Conservation (phyloP, 495 filamentous ascomycete species). For the Cudoniella acicularis region DNA sequence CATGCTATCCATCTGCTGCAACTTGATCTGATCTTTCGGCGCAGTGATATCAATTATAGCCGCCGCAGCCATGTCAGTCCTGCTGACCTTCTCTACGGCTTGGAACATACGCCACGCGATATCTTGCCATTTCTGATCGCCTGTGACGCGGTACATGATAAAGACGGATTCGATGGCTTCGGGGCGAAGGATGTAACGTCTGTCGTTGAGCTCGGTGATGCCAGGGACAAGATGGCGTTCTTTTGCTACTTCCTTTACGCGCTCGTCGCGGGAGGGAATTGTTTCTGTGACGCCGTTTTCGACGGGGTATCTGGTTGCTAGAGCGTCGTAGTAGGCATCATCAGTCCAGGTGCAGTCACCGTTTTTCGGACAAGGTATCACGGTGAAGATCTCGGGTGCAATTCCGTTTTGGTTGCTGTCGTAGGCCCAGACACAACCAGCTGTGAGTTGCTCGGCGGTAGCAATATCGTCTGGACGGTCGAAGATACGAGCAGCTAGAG, state of each 20-base stretch:
- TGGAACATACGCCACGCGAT: slow-evolving; percentile 61
- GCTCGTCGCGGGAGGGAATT: neutral
- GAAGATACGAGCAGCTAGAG: slow-evolving; percentile 73
- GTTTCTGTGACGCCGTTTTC: neutral
- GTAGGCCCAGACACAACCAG: slow-evolving; percentile 88
- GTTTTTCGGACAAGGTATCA: slow-evolving; percentile 24
- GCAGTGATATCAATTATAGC: slow-evolving; percentile 47
- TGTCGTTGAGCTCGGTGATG: slow-evolving; percentile 54
- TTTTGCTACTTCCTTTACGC: slow-evolving; percentile 34
- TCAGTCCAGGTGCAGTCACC: slow-evolving; percentile 21
- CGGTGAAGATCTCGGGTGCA: slow-evolving; percentile 67
- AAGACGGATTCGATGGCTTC: slow-evolving; percentile 65
- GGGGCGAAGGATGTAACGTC: slow-evolving; percentile 63
- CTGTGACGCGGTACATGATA: slow-evolving; percentile 58
- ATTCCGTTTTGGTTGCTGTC: slow-evolving; percentile 62
- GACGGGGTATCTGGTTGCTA: neutral
- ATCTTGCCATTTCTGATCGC: slow-evolving; percentile 47
- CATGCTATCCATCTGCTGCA: slow-evolving; percentile 38
- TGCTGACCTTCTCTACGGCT: slow-evolving; percentile 37
- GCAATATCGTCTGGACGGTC: slow-evolving; percentile 63
- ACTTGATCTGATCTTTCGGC: slow-evolving; percentile 12
- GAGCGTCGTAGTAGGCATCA: slow-evolving; percentile 10
- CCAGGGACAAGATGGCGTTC: slow-evolving; percentile 51
- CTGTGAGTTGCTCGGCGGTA: slow-evolving; percentile 69
- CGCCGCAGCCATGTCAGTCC: slow-evolving; percentile 42